These are phyloP conservation scores for Ciborinia camelliae DNA, from an alignment of 2,329 filamentous ascomycete species.

Conservation along the genomic window DNA sequence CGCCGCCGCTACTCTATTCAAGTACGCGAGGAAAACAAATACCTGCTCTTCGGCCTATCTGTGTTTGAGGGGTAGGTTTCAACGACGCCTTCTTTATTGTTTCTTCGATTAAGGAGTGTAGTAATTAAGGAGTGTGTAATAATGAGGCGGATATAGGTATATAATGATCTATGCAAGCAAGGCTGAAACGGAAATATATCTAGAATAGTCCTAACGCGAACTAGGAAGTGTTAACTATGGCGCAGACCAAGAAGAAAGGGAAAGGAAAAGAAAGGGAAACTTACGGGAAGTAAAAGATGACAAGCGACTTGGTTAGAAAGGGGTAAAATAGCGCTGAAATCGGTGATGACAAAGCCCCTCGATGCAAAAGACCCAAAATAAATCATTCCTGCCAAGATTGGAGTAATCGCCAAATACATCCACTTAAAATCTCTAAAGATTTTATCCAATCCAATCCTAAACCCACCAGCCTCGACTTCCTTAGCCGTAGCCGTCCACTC, in stretches of 20 bases:
- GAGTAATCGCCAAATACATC: conserved; percentile 40
- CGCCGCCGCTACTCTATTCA: not conserved
- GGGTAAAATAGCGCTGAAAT: conserved; percentile 58
- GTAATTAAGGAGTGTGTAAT: not conserved
- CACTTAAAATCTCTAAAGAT: conserved; percentile 55
- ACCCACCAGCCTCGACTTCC: conserved; percentile 54
- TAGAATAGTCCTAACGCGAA: conserved; percentile 25
- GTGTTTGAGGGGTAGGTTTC: no score
- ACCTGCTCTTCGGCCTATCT: not conserved
- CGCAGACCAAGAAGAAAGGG: not conserved
- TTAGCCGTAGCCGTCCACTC: conserved; percentile 56
- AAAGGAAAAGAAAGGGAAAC: not conserved
- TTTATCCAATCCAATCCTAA: conserved; percentile 54
- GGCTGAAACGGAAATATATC: not conserved
- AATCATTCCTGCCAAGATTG: conserved; percentile 31
- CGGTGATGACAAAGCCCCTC: conserved; percentile 52
- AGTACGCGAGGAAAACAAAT: not conserved
- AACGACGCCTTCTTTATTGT: not conserved
- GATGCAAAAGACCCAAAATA: conserved; percentile 32
- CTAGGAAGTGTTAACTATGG: conserved; percentile 13
- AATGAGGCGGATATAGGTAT: not conserved
- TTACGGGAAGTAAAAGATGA: conserved; percentile 26
- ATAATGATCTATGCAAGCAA: not conserved
- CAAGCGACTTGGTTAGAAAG: conserved; percentile 42
- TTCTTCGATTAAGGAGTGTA: not conserved